Evolutionary conservation across 139 green algal species (phyloP).

Genomic region (Prasinococcaceae sp.): DNA sequence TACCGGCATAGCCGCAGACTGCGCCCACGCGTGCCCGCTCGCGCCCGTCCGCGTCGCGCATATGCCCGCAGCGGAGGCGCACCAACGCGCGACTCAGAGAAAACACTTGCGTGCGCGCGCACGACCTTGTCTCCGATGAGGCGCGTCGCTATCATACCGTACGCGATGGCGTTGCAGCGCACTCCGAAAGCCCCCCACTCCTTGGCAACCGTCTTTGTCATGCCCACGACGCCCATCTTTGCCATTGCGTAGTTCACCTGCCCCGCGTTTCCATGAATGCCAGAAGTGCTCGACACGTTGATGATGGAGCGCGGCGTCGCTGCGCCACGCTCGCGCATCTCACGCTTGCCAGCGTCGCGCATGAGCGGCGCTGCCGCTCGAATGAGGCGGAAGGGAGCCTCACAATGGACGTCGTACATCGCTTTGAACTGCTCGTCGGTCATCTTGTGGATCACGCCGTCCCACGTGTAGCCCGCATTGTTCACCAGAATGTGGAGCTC

Average conservation of each 20-base stretch:
- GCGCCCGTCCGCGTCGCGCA: too few relatives aligned
- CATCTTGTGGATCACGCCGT: slow-evolving; percentile 73
- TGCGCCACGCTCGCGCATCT: too few relatives aligned
- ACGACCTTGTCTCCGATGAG: slow-evolving; percentile 2
- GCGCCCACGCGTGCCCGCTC: too few relatives aligned
- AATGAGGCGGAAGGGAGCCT: slow-evolving; percentile 64
- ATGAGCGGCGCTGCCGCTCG: slow-evolving; percentile 49
- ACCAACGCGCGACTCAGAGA: too few relatives aligned
- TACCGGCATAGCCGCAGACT: too few relatives aligned
- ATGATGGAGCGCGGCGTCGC: slow-evolving; percentile 58
- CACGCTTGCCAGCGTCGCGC: slow-evolving; percentile 51
- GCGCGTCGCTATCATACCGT: slow-evolving; percentile 56
- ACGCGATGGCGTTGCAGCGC: slow-evolving; percentile 61
- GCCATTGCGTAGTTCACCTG: slow-evolving; percentile 46
- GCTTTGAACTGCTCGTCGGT: slow-evolving; percentile 53
- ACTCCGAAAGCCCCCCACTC: slow-evolving; percentile 70
- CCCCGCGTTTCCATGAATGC: slow-evolving; percentile 44
- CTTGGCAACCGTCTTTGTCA: slow-evolving; percentile 59
- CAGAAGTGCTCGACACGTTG: slow-evolving; percentile 62
- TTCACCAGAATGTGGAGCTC: slow-evolving; percentile 51
- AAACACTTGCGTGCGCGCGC: neutral
- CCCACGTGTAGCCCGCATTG: slow-evolving; percentile 73
- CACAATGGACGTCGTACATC: slow-evolving; percentile 67
- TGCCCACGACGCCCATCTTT: slow-evolving; percentile 51
- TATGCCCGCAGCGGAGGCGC: too few relatives aligned